phyloP scores from a whole-genome alignment of 345 rosid species.

The Stellera chamaejasme region DNA sequence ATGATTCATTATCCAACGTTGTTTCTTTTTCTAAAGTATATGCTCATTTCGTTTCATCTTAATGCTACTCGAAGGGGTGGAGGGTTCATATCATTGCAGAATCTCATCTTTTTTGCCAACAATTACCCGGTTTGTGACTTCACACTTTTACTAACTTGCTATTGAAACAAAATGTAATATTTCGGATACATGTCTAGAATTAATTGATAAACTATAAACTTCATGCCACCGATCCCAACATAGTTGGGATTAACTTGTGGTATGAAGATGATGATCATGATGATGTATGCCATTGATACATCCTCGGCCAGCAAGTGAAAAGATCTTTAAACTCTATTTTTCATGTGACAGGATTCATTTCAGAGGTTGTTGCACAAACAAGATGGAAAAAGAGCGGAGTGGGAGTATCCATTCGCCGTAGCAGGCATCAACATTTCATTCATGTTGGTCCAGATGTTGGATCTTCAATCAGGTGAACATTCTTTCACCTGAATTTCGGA shows the following conservation, averaged over 20 bases:
- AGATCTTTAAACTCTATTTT: too few relatives aligned
- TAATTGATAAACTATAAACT: too few relatives aligned
- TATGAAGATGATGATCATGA: too few relatives aligned
- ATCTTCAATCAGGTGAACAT: conserved; percentile 70
- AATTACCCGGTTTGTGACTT: conserved; percentile 5
- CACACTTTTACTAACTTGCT: not conserved
- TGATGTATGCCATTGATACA: too few relatives aligned
- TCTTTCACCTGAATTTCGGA: not conserved
- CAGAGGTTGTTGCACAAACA: conserved; percentile 69
- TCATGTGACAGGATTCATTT: conserved; percentile 50
- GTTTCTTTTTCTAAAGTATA: conserved; percentile 8
- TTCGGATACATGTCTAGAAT: too few relatives aligned
- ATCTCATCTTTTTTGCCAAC: conserved; percentile 41
- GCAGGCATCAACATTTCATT: conserved; percentile 95
- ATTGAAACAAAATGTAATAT: not conserved
- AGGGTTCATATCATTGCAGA: conserved; percentile 43
- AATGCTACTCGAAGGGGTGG: conserved; percentile 30
- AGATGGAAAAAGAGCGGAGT: conserved; percentile 83
- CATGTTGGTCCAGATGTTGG: conserved; percentile 82
- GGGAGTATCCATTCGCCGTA: conserved; percentile 98
- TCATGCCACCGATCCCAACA: too few relatives aligned
- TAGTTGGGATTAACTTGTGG: too few relatives aligned
- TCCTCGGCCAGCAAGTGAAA: too few relatives aligned
- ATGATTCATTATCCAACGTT: conserved; percentile 1
- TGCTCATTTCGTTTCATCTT: not conserved